Conservation (phyloP, 805 yeast genomes). For the Candida ficus region DNA sequence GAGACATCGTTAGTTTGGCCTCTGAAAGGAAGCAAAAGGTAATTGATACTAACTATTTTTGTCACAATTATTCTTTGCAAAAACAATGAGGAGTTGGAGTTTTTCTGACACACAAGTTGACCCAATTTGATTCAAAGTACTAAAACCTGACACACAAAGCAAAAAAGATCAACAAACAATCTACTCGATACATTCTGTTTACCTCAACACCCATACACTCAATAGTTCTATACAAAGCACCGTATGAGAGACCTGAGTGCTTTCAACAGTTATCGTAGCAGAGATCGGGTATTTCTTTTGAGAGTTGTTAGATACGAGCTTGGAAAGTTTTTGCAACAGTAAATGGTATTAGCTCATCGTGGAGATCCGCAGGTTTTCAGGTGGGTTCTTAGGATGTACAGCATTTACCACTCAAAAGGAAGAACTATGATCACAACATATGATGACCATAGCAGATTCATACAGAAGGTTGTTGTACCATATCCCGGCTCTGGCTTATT, state of each 20-base stretch:
- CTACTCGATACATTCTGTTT: too few species aligned
- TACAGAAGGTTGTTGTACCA: too few species aligned
- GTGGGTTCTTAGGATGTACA: not conserved
- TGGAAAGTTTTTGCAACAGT: not conserved
- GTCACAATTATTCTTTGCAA: too few species aligned
- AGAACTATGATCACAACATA: too few species aligned
- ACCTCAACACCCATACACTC: not conserved
- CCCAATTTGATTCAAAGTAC: not conserved
- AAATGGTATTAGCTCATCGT: not conserved
- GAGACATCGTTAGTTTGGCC: not conserved
- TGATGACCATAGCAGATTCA: not conserved
- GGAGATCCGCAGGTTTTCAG: not conserved
- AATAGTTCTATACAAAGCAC: too few species aligned
- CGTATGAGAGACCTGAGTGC: too few species aligned
- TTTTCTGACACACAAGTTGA: too few species aligned
- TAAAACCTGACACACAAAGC: not conserved
- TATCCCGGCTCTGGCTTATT: too few species aligned
- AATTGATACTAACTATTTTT: not conserved
- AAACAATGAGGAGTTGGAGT: too few species aligned
- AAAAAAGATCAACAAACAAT: not conserved
- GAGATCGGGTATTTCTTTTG: too few species aligned
- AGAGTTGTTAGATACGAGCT: not conserved
- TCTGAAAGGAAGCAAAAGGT: not conserved
- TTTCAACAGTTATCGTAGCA: too few species aligned
- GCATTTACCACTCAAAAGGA: not conserved